Conservation (phyloP, 257 asterid species). For the Solanum lycopersicoides region DNA sequence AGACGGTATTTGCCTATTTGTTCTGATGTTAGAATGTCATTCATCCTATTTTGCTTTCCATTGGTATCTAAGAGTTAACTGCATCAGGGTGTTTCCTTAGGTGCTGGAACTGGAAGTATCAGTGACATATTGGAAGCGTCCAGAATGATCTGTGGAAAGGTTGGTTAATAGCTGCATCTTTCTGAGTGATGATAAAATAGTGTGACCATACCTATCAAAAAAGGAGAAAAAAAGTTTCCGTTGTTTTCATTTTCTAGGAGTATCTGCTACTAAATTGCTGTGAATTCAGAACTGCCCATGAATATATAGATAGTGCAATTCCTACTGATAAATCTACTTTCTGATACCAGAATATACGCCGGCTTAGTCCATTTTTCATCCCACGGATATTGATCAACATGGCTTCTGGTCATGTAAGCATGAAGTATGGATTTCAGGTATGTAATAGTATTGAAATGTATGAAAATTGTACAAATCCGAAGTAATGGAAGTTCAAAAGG, state of each 20-base stretch:
- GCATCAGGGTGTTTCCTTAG: slow-evolving; percentile 92
- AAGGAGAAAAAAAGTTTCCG: not conserved
- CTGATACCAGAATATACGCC: slow-evolving; percentile 58
- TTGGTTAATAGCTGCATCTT: slow-evolving; percentile 6
- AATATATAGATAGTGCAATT: not conserved
- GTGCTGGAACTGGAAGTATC: slow-evolving; percentile 97
- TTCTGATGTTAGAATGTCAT: not conserved
- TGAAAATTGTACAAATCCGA: not conserved
- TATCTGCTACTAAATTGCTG: not conserved
- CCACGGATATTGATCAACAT: slow-evolving; percentile 93
- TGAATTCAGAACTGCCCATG: not conserved
- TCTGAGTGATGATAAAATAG: not conserved
- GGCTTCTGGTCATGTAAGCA: slow-evolving; percentile 99
- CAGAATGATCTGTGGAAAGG: slow-evolving; percentile 82
- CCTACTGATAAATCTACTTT: not conserved
- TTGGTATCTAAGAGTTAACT: slow-evolving; percentile 23
- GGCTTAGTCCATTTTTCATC: slow-evolving; percentile 92
- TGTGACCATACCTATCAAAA: not conserved
- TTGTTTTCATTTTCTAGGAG: not conserved
- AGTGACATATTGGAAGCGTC: slow-evolving; percentile 86
- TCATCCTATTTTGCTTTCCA: not conserved
- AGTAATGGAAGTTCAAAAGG: not conserved
- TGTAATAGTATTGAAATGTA: not conserved
- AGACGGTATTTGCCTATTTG: slow-evolving; percentile 47
- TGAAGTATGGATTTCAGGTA: slow-evolving; percentile 95